Evolutionary conservation across 169 alveolate genomes (phyloP).

Genomic region (Cryptosporidium baileyi): DNA sequence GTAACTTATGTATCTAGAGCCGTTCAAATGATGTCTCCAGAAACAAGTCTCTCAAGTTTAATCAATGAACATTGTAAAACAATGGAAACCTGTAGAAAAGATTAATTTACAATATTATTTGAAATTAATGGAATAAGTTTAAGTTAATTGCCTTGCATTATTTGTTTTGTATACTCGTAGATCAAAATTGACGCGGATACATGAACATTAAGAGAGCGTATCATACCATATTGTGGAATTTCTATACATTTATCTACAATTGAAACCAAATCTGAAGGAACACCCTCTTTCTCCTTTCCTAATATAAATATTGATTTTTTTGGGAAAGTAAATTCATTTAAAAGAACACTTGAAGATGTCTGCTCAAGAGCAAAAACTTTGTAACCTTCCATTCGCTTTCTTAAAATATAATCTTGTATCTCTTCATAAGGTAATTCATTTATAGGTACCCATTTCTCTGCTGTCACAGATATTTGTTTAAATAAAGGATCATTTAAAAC

Average conservation of each 20-base stretch:
- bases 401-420: slow-evolving; percentile 74
- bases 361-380: slow-evolving; percentile 88
- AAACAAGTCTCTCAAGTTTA: background rate
- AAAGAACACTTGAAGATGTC: slow-evolving; percentile 81
- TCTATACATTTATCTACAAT: slow-evolving; percentile 87
- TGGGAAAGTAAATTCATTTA: slow-evolving; percentile 82
- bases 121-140: background rate
- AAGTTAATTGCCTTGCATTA: background rate
- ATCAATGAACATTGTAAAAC: slow-evolving; percentile 18
- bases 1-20: slow-evolving; percentile 18
- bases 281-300: slow-evolving; percentile 92
- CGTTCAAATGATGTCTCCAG: slow-evolving; percentile 9
- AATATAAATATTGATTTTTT: slow-evolving; percentile 83
- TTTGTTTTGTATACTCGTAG: slow-evolving; percentile 86
- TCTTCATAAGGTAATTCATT: slow-evolving; percentile 75
- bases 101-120: background rate
- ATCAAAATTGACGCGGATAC: slow-evolving; percentile 89
- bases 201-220: slow-evolving; percentile 91
- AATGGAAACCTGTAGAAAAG: background rate
- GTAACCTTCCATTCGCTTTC: slow-evolving; percentile 82
- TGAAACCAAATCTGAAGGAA: slow-evolving; percentile 84
- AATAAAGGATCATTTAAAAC: slow-evolving; percentile 80
- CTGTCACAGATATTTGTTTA: slow-evolving; percentile 84
- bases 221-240: slow-evolving; percentile 89
- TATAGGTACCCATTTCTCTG: slow-evolving; percentile 90